Percentiles rank a stretch among this genome's conserved stretches.
Evolutionary conservation across 345 rosid genomes (phyloP).

Genomic region (Murraya paniculata): DNA sequence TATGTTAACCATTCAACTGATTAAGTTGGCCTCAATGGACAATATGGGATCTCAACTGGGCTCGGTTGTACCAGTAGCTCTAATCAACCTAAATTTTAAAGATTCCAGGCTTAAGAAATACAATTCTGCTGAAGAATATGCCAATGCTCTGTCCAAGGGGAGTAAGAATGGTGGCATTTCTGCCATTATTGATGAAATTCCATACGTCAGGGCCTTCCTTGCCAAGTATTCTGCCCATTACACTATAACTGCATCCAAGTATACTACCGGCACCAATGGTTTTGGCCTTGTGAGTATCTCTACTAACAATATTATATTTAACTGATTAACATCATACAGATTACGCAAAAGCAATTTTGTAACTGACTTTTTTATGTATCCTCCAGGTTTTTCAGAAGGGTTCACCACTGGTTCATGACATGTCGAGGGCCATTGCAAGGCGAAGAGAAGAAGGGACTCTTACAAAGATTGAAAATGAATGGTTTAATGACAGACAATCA

Average conservation of each 20-base stretch:
- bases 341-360: no score
- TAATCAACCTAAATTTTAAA: neutral
- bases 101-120: neutral
- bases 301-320: neutral
- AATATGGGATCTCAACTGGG: neutral
- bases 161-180: conserved; percentile 25
- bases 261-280: neutral
- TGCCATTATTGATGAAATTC: conserved; percentile 37
- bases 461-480: neutral
- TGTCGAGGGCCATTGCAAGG: neutral
- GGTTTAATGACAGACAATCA: neutral
- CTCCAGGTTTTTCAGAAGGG: neutral
- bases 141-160: neutral
- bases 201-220: conserved; percentile 18
- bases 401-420: neutral
- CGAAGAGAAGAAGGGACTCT: conserved; percentile 4
- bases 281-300: conserved; percentile 2
- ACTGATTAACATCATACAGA: no score
- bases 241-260: neutral
- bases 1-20: neutral
- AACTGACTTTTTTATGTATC: no score
- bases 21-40: neutral
- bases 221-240: neutral
- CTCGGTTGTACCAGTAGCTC: no score
- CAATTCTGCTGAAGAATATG: neutral